Evolutionary conservation across 2,329 filamentous ascomycete genomes (phyloP).

Genomic region (Xylariaceae sp.): DNA sequence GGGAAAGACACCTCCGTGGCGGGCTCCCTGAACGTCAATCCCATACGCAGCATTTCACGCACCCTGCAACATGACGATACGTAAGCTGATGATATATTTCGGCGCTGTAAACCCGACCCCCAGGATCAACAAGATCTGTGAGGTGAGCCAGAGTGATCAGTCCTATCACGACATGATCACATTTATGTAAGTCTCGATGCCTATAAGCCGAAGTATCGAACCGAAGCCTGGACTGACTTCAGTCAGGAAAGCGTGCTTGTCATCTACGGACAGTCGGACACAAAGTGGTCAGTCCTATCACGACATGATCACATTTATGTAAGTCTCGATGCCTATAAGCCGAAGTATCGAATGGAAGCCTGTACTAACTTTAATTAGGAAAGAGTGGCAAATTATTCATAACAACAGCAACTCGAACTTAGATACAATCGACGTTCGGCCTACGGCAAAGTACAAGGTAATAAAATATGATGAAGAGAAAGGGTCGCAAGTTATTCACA

Average conservation of each 20-base stretch:
- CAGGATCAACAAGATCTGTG: constrained; percentile 53
- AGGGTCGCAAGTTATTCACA: no score
- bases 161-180: constrained; percentile 46
- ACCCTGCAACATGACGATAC: constrained; percentile 48
- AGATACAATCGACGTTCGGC: constrained; percentile 43
- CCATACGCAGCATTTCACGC: constrained; percentile 48
- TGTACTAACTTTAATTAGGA: constrained; percentile 26
- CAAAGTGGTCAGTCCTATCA: constrained; percentile 68
- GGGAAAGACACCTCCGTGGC: constrained; percentile 49
- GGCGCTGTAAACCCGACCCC: constrained; percentile 48
- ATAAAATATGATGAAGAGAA: no score
- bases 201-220: background rate
- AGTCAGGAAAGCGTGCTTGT: constrained; percentile 44
- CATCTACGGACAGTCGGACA: no score
- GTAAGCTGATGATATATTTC: constrained; percentile 54
- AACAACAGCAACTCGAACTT: constrained; percentile 37
- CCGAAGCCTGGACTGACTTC: constrained; percentile 22
- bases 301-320: constrained; percentile 61
- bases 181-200: constrained; percentile 39
- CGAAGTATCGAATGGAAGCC: background rate
- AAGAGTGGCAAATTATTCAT: constrained; percentile 49
- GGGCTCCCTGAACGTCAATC: constrained; percentile 37
- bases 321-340: constrained; percentile 5
- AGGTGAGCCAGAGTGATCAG: constrained; percentile 53
- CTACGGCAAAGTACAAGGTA: constrained; percentile 57